Evolutionary conservation across 129 eudicot genomes (phyloP).

Genomic region (Saposhnikovia divaricata): DNA sequence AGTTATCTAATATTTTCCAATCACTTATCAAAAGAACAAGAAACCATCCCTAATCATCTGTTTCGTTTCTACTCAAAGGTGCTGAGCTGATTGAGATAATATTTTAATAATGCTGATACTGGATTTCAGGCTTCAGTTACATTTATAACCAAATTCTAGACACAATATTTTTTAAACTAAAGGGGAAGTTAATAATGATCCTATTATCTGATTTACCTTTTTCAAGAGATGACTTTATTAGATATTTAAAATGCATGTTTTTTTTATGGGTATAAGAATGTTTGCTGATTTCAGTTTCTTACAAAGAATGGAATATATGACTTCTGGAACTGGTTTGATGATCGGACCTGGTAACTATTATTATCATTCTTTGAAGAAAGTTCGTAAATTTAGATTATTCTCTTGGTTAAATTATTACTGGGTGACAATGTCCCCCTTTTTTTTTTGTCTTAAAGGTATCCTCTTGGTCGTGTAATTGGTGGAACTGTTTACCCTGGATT

Average conservation of each 20-base stretch:
- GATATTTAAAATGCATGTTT: neutral
- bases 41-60: neutral
- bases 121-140: neutral
- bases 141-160: neutral
- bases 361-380: neutral
- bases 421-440: conserved; percentile 16
- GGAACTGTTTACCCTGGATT: conserved; percentile 96
- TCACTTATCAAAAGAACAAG: neutral
- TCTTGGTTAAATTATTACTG: neutral
- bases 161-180: neutral
- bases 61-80: neutral
- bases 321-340: conserved; percentile 99
- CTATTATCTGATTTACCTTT: neutral
- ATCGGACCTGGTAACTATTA: conserved; percentile 78
- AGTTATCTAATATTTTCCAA: neutral
- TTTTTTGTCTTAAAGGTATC: conserved; percentile 53
- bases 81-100: neutral
- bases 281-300: conserved; percentile 61
- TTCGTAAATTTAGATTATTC: neutral
- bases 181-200: neutral
- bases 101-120: neutral
- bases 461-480: conserved; percentile 96
- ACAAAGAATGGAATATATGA: conserved; percentile 95
- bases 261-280: neutral
- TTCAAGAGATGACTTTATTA: neutral